phyloP scores from a whole-genome alignment of 371 early-diverging fungal species.

The Basidiobolus meristosporus region DNA sequence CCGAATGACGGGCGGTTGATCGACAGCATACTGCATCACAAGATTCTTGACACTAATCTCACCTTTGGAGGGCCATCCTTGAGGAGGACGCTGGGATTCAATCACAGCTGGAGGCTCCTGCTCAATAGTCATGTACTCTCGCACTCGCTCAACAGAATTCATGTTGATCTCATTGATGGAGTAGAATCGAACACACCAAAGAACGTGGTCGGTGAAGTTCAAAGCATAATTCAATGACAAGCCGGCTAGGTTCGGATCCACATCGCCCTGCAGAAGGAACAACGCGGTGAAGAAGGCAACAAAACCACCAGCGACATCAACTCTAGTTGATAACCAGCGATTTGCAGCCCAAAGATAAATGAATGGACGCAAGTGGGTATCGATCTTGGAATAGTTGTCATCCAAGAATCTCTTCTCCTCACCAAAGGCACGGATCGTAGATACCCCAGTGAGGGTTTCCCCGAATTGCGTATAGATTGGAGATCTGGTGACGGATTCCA shows the following conservation, averaged over 20 bases:
- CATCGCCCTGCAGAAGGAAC: constrained; percentile 14
- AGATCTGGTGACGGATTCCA: constrained; percentile 55
- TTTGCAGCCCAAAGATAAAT: constrained; percentile 57
- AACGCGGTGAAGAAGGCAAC: constrained; percentile 35
- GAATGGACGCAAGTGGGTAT: constrained; percentile 43
- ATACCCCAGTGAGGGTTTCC: constrained; percentile 42
- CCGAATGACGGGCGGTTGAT: constrained; percentile 32
- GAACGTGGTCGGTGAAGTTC: constrained; percentile 25
- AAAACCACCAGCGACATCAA: constrained; percentile 35
- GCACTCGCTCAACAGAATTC: constrained; percentile 44
- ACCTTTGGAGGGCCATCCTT: constrained; percentile 38
- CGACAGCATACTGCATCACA: constrained; percentile 33
- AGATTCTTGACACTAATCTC: constrained; percentile 30
- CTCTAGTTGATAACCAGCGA: constrained; percentile 63
- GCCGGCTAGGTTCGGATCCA: constrained; percentile 55
- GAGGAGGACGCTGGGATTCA: constrained; percentile 20
- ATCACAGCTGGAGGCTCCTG: constrained; percentile 34
- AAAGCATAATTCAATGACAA: constrained; percentile 54
- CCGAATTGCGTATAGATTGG: constrained; percentile 66
- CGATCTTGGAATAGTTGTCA: constrained; percentile 24
- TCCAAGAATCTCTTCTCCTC: constrained; percentile 30
- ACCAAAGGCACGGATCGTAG: constrained; percentile 67
- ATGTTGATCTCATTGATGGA: constrained; percentile 40
- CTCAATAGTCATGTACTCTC: constrained; percentile 32
- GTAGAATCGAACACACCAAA: constrained; percentile 17